These are phyloP conservation scores for Teratosphaeria pseudoeucalypti DNA, from an alignment of 2,329 filamentous ascomycete species.

Conservation along the genomic window DNA sequence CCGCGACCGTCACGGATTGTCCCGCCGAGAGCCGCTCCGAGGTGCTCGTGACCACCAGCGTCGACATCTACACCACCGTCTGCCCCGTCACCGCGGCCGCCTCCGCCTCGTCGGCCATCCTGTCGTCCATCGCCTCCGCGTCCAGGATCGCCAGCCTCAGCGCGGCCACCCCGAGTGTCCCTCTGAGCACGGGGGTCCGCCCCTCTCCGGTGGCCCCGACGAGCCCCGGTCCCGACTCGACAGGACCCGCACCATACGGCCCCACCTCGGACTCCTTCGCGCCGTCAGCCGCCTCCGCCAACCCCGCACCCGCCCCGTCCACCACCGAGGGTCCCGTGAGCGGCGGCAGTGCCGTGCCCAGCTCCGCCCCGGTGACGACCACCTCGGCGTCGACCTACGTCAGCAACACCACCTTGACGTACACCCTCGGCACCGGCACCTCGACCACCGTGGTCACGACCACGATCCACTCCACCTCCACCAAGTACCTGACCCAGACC, in stretches of 20 bases:
- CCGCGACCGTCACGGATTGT: constrained; percentile 10
- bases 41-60: constrained; percentile 11
- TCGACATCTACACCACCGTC: constrained; percentile 14
- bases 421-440: constrained; percentile 25
- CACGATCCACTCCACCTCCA: constrained; percentile 26
- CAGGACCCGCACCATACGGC: background rate
- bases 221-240: constrained; percentile 1
- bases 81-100: constrained; percentile 11
- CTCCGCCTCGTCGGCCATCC: constrained; percentile 4
- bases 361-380: background rate
- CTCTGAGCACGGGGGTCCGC: constrained; percentile 4
- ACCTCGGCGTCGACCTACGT: constrained; percentile 15
- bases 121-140: constrained; percentile 1
- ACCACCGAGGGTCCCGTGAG: too few species aligned
- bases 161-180: background rate
- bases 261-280: too few species aligned
- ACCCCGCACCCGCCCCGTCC: too few species aligned
- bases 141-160: background rate
- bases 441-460: constrained; percentile 25
- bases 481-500: constrained; percentile 20
- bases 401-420: constrained; percentile 24
- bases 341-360: too few species aligned
- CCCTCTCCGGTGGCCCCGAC: background rate
- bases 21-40: constrained; percentile 10
- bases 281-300: too few species aligned